A percentile compares a stretch with the other conserved stretches of the same genome.
These are phyloP conservation scores for Metroxylon sagu DNA, from an alignment of 176 grass and related monocot species.

Conservation along the genomic window DNA sequence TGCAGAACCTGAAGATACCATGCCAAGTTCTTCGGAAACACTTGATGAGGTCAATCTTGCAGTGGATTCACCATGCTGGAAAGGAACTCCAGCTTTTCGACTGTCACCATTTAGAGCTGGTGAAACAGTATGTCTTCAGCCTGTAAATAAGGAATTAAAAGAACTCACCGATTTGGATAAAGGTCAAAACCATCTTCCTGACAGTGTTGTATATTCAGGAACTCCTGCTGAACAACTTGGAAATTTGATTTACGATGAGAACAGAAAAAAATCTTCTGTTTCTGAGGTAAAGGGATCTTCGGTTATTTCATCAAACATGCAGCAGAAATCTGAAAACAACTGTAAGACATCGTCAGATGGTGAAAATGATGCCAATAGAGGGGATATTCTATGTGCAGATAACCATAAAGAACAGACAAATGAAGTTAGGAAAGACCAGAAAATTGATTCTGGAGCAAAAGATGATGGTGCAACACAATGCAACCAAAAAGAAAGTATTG, in stretches of 20 bases:
- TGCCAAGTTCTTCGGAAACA: conserved; percentile 5
- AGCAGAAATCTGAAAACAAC: neutral
- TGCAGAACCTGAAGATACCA: conserved; percentile 4
- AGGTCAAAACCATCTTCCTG: conserved; percentile 5
- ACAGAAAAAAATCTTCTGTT: neutral
- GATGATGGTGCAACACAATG: neutral
- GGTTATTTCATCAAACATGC: neutral
- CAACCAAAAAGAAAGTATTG: neutral
- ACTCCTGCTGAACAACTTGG: conserved; percentile 4
- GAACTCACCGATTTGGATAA: neutral
- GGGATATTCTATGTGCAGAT: neutral
- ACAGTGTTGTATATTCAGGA: neutral
- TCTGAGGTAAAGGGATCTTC: neutral
- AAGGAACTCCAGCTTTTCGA: conserved; percentile 14
- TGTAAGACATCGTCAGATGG: neutral
- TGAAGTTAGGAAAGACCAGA: neutral
- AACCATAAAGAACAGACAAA: neutral
- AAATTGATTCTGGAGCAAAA: neutral
- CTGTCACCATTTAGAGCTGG: conserved; percentile 3
- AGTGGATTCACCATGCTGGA: conserved; percentile 21
- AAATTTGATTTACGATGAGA: neutral
- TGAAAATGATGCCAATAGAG: neutral
- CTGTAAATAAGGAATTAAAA: neutral
- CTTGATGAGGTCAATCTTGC: conserved; percentile 14
- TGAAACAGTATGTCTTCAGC: neutral